Evolutionary conservation across 2,329 filamentous ascomycete genomes (phyloP), one percentile per base, ranked within the genome.

Genomic region (Lachnellula arida): DNA sequence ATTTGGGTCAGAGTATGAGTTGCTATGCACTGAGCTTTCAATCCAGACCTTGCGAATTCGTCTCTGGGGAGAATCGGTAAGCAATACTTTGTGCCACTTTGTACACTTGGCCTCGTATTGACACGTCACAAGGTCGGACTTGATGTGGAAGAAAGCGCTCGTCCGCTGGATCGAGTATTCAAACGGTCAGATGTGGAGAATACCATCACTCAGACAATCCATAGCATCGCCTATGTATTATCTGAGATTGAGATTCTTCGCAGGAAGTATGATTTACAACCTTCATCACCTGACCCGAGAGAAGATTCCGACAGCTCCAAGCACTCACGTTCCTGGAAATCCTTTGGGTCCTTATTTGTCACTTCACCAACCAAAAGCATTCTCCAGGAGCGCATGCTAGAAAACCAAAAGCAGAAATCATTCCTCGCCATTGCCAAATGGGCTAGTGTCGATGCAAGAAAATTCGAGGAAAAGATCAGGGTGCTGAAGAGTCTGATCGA

Each of bases 31-130:
- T 5, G 63, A 65, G 44, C 54, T 65, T 44, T 59, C 58, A 5
- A 49, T 64, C 11, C 62, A 64, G 55, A 64, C 53, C 49, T 46
- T 62, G 32, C 53, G 63, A 37, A 50, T 65, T 25, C 59, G 56
- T 32, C 51, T 64, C 2, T 65, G 63, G 63, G 62, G 59, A 39
- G 58, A 65, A 48, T 60, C 62, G 32, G 62, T 65, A 53, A 19
- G 60, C 22, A n/a, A 9, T 51, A 6, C 37, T 12, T 54, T 7
- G 4, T 15, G 4, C 28, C 2, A n/a, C 34, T 15, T 12, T 28
- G 34, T 1, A 25, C 40, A 15, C 9, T 23, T 28, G 19, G 7
- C 12, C n/a, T 19, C 14, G 22, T 42, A 7, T 28, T 50, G 40
- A 58, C 54, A 55, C 11, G 46, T 28, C 17, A 25, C 17, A n/a